Evolutionary conservation across 2,329 filamentous ascomycete species (phyloP), one percentile per base, ranked within the genome.

Genomic region (Sarocladium strictum): DNA sequence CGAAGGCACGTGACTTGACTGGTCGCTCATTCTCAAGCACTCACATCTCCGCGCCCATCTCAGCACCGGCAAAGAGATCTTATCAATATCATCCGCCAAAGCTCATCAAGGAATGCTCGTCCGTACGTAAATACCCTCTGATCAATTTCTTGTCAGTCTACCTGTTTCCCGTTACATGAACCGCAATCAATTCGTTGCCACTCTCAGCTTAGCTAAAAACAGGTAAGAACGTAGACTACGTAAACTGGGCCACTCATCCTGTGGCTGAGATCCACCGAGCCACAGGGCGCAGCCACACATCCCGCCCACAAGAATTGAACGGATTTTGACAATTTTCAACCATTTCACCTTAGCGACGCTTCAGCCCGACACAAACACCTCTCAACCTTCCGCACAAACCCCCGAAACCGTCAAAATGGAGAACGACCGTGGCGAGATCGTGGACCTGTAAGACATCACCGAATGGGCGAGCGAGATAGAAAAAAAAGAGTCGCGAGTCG

Each of bases 381-480:
- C 51, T 33, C 54, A 53, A 19, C 53, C 56, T 55, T 41, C 61
- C 60, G 60, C 61, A 58, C 59, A 58, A 64, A 64, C 61, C 57
- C 62, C 63, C 58, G 63, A 65, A 58, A 66, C 69, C 71, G 76
- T 70, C 72, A 92, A 84, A 79, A 99, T 97, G 94, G 94, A 99
- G 86, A 99, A 99, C 91, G 94, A 97, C 84, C 91, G 91, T 81
- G 93, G 93, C 82, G 91, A 97, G 80, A 92, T 97, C 81, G 94
- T 97, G 77, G 93, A 97, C 82, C 91, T 96, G 90, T 96, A 86
- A 78, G 87, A 78, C 64, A 43, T 33, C 54, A 27, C 24, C 50
- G 45, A 56, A 53, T n/a, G 7, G 27, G 21, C 57, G 53, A 60
- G 49, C 55, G 55, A 61, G 58, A 59, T 67, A 62, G 63, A 68